A percentile compares a stretch with the other conserved stretches of the same genome.
phyloP scores from a whole-genome alignment of 129 eudicot genomes.

The Flaveria linearis region DNA sequence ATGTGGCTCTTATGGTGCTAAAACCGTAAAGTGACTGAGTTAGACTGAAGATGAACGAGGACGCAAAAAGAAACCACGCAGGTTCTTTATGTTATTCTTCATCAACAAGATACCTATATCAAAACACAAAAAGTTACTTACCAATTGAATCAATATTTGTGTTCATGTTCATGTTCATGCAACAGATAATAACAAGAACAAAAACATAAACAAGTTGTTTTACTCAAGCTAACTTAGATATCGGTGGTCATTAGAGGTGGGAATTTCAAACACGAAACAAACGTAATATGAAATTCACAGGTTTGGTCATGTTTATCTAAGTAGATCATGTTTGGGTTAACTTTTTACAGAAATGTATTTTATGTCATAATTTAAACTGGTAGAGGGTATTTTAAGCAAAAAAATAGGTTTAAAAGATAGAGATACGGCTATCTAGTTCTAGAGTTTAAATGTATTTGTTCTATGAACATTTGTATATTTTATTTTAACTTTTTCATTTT shows the following conservation, averaged over 20 bases:
- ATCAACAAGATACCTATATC: neutral
- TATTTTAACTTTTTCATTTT: neutral
- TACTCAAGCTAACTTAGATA: neutral
- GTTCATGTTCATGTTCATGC: slow-evolving; percentile 8
- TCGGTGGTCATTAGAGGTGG: neutral
- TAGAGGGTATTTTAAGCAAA: neutral
- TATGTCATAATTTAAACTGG: neutral
- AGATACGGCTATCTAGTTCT: neutral
- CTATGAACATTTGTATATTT: neutral
- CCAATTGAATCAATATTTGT: neutral
- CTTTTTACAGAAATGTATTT: neutral
- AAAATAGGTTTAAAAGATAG: neutral
- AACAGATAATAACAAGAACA: neutral
- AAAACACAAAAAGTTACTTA: neutral
- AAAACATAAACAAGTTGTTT: neutral
- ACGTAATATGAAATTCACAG: neutral
- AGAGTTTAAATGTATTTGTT: neutral
- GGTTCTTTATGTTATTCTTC: slow-evolving; percentile 5
- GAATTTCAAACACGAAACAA: neutral
- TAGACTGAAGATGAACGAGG: neutral
- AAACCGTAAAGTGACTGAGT: neutral
- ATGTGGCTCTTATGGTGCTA: neutral
- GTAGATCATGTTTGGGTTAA: neutral
- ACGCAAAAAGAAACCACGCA: slow-evolving; percentile 1
- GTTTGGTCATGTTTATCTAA: neutral